Conservation (phyloP, 129 eudicot genomes). For the Chrysanthemum makinoi region DNA sequence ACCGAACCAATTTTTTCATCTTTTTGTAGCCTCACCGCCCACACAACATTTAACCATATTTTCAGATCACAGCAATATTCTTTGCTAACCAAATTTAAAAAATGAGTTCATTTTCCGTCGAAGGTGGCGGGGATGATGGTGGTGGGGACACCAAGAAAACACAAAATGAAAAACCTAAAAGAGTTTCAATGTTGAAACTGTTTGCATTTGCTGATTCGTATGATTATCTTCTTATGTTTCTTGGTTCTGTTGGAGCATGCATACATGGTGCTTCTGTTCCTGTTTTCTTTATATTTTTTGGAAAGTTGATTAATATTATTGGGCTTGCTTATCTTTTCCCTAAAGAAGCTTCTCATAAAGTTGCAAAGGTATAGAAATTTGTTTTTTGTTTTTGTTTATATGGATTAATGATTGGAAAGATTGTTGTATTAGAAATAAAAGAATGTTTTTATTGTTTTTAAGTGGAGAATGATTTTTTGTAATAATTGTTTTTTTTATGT, state of each 20-base stretch:
- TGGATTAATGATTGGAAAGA: no score
- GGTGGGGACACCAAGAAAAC: background rate
- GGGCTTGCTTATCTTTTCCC: slow-evolving; percentile 96
- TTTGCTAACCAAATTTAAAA: slow-evolving; percentile 18
- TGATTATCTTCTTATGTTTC: slow-evolving; percentile 73
- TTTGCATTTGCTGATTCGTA: slow-evolving; percentile 79
- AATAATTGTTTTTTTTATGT: background rate
- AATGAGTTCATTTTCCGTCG: slow-evolving; percentile 23
- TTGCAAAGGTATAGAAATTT: slow-evolving; percentile 58
- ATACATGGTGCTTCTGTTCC: slow-evolving; percentile 96
- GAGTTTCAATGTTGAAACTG: slow-evolving; percentile 55
- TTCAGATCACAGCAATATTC: no score
- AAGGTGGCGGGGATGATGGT: slow-evolving; percentile 14
- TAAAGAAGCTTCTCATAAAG: slow-evolving; percentile 82
- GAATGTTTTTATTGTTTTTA: background rate
- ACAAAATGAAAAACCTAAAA: slow-evolving; percentile 29
- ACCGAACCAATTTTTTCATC: slow-evolving; percentile 33
- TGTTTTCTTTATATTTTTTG: slow-evolving; percentile 90
- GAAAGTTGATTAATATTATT: slow-evolving; percentile 79
- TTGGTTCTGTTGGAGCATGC: slow-evolving; percentile 84
- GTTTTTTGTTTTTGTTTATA: background rate
- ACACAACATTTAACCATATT: background rate
- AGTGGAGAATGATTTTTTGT: background rate
- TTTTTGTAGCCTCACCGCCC: slow-evolving; percentile 24
- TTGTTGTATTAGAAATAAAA: background rate